Evolutionary conservation across 2,329 filamentous ascomycete species (phyloP), one percentile per base, ranked within the genome.

Genomic region (Epichloe sp.): DNA sequence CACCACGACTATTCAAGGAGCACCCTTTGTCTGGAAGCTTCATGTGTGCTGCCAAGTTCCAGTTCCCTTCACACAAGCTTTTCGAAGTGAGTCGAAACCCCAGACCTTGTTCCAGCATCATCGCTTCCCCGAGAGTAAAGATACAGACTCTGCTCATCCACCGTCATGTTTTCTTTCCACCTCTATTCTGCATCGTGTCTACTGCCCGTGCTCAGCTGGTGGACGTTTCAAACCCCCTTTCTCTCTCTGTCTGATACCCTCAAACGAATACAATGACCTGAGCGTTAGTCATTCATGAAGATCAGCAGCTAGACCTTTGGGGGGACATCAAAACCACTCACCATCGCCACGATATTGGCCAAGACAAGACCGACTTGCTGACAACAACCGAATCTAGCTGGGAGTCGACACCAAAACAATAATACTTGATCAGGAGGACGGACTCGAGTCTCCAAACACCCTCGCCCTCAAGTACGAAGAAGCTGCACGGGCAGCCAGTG

Each of bases 1-100:
- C 57, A 58, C 55, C 51, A 38, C 55, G 59, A 56, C 55, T 58
- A 54, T 62, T 19, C 35, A 40, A 26, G 34, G 14, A 44, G 59
- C 60, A 61, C 57, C 49, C 17, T 47, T 44, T 49, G 14, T 55
- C 60, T 62, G 60, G 68, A 67, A 69, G 70, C 68, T 76, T 78
- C 65, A 80, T 80, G 77, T 80, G 77, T 74, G 63, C 71, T 65
- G 66, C 68, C 63, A 79, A 77, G 70, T 76, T 77, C 63, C 72
- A 74, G 60, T 74, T 72, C 62, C 68, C 73, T 61, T 65, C 73
- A 57, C 79, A 78, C 66, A 78, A 77, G 69, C 70, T 77, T 65
- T 79, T 75, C 64, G 75, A 80, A 71, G 76, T 80, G 64, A 77
- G 77, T 76, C 65, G 55, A 57, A 44, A 60, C 58, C 59, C 57